Evolutionary conservation across 2,329 filamentous ascomycete species (phyloP).

Genomic region (Penicillium fuscoglaucum): DNA sequence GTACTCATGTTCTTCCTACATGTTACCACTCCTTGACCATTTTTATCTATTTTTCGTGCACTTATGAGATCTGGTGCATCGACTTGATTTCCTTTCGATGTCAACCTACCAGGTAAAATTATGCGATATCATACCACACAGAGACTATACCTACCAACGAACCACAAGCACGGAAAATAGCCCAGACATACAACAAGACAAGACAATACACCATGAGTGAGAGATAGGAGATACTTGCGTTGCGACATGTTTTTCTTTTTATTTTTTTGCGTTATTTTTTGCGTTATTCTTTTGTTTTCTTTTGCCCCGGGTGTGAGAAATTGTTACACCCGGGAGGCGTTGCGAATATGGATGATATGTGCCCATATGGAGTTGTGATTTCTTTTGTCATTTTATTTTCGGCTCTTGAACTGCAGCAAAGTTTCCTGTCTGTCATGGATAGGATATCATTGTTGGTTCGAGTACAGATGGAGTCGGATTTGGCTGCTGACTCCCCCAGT

Average conservation of each 20-base stretch:
- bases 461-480: not conserved
- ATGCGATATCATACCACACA: not conserved
- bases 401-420: not conserved
- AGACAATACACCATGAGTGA: not conserved
- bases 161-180: not conserved
- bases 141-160: not conserved
- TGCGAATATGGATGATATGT: not conserved
- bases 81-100: not conserved
- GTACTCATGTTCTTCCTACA: not conserved
- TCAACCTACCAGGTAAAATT: not conserved
- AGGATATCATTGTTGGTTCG: not conserved
- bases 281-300: not conserved
- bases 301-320: not conserved
- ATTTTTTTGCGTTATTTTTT: not conserved
- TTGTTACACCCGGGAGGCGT: not conserved
- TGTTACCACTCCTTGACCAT: not conserved
- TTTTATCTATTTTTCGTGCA: not conserved
- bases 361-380: not conserved
- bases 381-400: not conserved
- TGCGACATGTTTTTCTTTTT: not conserved
- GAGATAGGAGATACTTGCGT: not conserved
- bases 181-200: not conserved
- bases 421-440: not conserved
- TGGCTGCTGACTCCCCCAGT: not conserved
- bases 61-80: constrained; percentile 1